Evolutionary conservation across 1,139 yeast species (phyloP), one percentile per base, ranked within the genome.

Genomic region (Suhomyces yuchorum): DNA sequence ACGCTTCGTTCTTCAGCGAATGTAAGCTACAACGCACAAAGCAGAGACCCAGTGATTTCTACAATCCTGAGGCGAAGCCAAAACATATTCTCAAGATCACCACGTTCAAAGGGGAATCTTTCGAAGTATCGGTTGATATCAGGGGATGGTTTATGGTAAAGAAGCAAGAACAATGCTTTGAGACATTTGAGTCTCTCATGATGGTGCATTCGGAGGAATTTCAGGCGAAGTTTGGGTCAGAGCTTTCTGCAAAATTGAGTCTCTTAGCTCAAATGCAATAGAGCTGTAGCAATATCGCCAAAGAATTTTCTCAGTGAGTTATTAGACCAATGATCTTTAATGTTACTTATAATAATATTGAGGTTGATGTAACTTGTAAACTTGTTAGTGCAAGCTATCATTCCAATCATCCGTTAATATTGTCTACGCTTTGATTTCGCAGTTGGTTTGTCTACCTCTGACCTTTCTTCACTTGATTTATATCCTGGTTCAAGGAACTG

Each of bases 81-180:
- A 26, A 30, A 56, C 52, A 8, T 42, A 43, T 8, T 17, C 42
- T 47, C 4, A 28, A 37, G 5, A 48, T 68, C 2, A 43, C 39
- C 38, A 66, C 70, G 2, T 30, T 42, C 1, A 72, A 68, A 32
- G 65, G 59, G 1, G 37, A 48, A 1, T n/a, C 3, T 0, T 43
- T 62, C n/a, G 52, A 54, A n/a, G 57, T 73, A 1, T 49, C 69
- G 0, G 78, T 75, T 2, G 61, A 57, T 36, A 38, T 60, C 9
- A 40, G 56, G 6, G 80, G 80, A 0, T 75, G 80, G 80, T 63
- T 50, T 47, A 26, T 45, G 35, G 24, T 46, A 2, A 44, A 37
- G 8, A 47, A 43, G 1, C 20, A 41, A 1, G 36, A 43, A 14
- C 39, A 23, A 15, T 42, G 39, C 22, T 58, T 47, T 39, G 65